phyloP scores from a whole-genome alignment of 192 early-diverging fungal genomes.

The Backusella westeae region DNA sequence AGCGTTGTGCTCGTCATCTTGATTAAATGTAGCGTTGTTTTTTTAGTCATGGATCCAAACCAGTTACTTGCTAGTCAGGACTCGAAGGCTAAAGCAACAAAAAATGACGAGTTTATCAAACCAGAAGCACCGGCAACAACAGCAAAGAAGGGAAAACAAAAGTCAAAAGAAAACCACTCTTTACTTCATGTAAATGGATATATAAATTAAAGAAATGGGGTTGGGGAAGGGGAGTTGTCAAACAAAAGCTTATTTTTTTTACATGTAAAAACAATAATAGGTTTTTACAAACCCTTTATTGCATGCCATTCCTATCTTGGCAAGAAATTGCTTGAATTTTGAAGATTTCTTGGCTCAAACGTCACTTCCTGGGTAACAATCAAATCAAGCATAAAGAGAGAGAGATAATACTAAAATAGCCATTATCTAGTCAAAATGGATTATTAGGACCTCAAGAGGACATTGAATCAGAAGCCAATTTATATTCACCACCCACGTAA shows the following conservation, averaged over 20 bases:
- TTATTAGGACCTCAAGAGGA: constrained; percentile 16
- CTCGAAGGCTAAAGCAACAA: not conserved
- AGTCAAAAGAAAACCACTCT: constrained; percentile 17
- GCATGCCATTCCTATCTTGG: constrained; percentile 33
- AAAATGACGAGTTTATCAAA: not conserved
- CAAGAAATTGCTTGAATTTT: constrained; percentile 29
- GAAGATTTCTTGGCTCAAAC: constrained; percentile 32
- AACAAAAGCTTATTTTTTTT: not conserved
- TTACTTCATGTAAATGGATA: constrained; percentile 13
- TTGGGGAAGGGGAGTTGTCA: too few species aligned
- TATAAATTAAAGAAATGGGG: too few species aligned
- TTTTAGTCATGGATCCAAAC: constrained; percentile 16
- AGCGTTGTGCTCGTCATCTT: not conserved
- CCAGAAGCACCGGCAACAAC: not conserved
- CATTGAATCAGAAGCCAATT: not conserved
- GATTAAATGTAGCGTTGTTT: not conserved
- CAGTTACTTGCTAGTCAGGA: not conserved
- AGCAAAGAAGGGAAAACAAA: constrained; percentile 18
- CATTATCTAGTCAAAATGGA: not conserved
- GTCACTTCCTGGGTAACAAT: constrained; percentile 24
- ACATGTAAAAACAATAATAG: not conserved
- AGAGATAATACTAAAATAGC: not conserved
- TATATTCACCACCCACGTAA: constrained; percentile 13
- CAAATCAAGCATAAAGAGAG: not conserved
- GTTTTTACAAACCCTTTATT: constrained; percentile 30